phyloP scores from a whole-genome alignment of 139 green algal genomes.

The Deuterostichococcus epilithicus region DNA sequence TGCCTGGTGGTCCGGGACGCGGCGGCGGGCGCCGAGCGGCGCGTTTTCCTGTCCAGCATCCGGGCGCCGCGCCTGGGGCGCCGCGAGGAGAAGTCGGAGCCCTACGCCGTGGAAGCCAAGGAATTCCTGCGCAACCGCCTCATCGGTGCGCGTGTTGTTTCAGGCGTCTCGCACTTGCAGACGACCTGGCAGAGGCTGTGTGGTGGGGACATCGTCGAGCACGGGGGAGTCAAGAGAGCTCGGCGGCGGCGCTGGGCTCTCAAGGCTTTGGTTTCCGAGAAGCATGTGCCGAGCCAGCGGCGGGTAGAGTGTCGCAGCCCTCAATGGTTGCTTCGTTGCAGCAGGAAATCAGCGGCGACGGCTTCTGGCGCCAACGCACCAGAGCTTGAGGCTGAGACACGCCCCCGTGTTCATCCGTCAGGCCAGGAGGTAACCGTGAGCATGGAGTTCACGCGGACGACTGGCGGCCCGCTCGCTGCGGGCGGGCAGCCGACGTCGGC shows the following conservation, averaged over 20 bases:
- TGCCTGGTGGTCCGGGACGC: slow-evolving; percentile 80
- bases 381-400: no score
- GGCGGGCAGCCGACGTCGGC: background rate
- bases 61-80: slow-evolving; percentile 71
- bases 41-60: slow-evolving; percentile 83
- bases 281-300: no score
- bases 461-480: slow-evolving; percentile 1
- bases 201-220: no score
- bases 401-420: background rate
- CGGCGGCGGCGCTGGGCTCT: no score
- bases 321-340: no score
- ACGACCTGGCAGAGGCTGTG: no score
- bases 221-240: no score
- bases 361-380: no score
- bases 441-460: slow-evolving; percentile 86
- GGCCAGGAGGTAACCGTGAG: slow-evolving; percentile 74
- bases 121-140: slow-evolving; percentile 79
- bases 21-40: slow-evolving; percentile 57
- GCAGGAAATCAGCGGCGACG: no score
- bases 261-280: no score
- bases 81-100: slow-evolving; percentile 64
- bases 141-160: slow-evolving; percentile 23
- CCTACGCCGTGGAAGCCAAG: slow-evolving; percentile 80
- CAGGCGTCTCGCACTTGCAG: no score
- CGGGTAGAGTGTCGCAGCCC: no score